A percentile compares a stretch with the other conserved stretches of the same genome.
Conservation (phyloP, 2,329 filamentous ascomycete genomes). For the Venturia oleaginea region DNA sequence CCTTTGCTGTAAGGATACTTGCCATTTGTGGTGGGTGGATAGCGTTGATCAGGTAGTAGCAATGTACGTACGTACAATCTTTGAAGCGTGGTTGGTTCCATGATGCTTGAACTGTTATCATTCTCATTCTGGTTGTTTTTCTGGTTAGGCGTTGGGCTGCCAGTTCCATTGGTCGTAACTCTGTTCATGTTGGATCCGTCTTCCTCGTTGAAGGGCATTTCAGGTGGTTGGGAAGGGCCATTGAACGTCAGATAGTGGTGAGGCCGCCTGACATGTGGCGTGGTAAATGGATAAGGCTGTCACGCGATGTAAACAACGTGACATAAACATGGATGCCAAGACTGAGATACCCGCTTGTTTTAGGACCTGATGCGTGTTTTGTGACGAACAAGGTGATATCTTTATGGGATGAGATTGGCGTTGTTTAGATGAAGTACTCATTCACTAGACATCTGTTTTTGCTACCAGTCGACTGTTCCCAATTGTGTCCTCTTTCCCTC, state of each 20-base stretch:
- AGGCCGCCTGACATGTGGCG: background rate
- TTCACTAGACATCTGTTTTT: no score
- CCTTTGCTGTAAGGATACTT: background rate
- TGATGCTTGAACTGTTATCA: background rate
- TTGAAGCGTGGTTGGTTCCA: background rate
- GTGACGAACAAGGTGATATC: background rate
- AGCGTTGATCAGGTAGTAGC: background rate
- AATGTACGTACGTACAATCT: background rate
- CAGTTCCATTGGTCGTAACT: background rate
- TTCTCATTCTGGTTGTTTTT: background rate
- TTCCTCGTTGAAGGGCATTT: background rate
- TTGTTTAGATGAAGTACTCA: no score
- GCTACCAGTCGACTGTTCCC: no score
- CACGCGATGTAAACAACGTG: constrained; percentile 3
- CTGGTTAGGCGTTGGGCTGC: background rate
- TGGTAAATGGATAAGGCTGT: background rate
- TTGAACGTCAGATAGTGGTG: background rate
- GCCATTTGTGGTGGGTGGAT: background rate
- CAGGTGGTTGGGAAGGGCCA: background rate
- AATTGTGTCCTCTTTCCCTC: no score
- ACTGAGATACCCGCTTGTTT: background rate
- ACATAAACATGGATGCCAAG: background rate
- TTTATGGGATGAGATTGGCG: background rate
- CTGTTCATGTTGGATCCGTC: background rate
- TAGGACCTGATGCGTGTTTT: background rate